Conservation (phyloP, 768 basidiomycete genomes). For the Phanerochaete carnosa region DNA sequence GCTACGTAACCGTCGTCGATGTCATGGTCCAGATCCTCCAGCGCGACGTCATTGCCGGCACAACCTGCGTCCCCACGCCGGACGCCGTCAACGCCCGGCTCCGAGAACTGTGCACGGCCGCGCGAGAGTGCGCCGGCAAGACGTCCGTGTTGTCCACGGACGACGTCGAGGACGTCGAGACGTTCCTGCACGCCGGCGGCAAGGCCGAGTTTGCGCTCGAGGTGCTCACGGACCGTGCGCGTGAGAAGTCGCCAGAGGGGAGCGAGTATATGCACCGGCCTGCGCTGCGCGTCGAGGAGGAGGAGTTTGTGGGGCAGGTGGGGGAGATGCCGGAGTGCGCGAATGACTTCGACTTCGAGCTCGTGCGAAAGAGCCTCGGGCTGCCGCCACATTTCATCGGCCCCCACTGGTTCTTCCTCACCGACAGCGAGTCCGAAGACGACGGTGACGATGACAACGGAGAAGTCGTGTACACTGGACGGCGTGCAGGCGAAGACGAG, state of each 20-base stretch:
- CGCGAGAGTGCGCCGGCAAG: not conserved
- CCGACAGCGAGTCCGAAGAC: conserved; percentile 6
- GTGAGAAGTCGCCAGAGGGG: conserved; percentile 26
- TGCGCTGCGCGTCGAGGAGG: conserved; percentile 20
- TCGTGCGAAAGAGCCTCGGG: conserved; percentile 26
- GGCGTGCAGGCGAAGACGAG: not conserved
- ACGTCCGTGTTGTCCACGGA: not conserved
- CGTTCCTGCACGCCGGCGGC: conserved; percentile 27
- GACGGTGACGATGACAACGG: conserved; percentile 3
- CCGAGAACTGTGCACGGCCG: not conserved
- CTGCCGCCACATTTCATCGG: conserved; percentile 15
- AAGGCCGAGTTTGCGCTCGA: conserved; percentile 26
- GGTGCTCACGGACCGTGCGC: conserved; percentile 24
- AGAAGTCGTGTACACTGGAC: conserved; percentile 6
- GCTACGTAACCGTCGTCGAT: conserved; percentile 24
- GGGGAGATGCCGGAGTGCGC: conserved; percentile 16
- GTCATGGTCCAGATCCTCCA: conserved; percentile 18
- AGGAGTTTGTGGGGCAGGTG: conserved; percentile 10
- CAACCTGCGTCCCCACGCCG: conserved; percentile 15
- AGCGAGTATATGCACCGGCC: conserved; percentile 16
- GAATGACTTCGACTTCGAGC: conserved; percentile 29
- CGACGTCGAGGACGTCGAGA: conserved; percentile 3
- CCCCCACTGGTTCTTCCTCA: conserved; percentile 15
- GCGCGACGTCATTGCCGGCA: not conserved
- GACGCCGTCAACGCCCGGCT: conserved; percentile 10